Conservation (phyloP, 257 asterid genomes). For the Perilla frutescens region DNA sequence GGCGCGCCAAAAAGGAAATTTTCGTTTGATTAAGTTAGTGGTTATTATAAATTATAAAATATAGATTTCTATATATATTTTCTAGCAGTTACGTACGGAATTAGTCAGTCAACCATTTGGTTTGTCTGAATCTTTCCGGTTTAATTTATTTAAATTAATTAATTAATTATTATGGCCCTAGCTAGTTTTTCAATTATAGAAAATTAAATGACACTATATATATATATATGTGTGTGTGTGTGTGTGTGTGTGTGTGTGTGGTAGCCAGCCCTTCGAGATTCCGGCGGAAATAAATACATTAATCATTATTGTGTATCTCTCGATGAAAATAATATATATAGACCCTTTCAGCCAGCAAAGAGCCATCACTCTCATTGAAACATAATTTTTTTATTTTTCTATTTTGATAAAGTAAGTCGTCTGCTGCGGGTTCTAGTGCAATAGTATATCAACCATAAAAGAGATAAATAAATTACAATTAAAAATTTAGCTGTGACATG, state of each 20-base stretch:
- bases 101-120: conserved; percentile 6
- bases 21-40: background rate
- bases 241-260: background rate
- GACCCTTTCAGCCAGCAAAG: conserved; percentile 18
- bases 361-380: background rate
- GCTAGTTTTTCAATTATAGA: too few relatives aligned
- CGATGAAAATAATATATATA: background rate
- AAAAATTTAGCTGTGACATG: too few relatives aligned
- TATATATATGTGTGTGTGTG: background rate
- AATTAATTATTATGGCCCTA: background rate
- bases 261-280: conserved; percentile 11
- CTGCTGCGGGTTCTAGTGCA: too few relatives aligned
- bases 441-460: too few relatives aligned
- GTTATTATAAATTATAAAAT: background rate
- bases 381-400: too few relatives aligned
- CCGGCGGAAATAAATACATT: background rate
- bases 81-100: too few relatives aligned
- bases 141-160: background rate
- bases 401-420: too few relatives aligned
- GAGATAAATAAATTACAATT: too few relatives aligned
- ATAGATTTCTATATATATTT: background rate
- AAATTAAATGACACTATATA: too few relatives aligned
- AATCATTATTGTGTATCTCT: too few relatives aligned
- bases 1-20: background rate
- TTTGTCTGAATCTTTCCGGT: background rate